Evolutionary conservation across 2,329 filamentous ascomycete species (phyloP).

Genomic region (Ciborinia camelliae): DNA sequence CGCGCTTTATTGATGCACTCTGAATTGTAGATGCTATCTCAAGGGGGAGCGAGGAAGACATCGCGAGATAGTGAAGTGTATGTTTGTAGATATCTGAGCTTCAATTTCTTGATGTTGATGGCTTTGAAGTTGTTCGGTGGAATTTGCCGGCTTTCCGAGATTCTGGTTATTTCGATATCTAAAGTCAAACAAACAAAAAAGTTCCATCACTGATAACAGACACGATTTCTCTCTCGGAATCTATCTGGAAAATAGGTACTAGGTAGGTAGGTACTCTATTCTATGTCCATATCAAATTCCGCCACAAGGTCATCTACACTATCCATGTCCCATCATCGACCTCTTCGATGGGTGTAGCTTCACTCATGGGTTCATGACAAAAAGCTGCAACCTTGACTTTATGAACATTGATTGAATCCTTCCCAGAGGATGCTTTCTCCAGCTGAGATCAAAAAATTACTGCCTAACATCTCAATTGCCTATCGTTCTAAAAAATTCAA

Average conservation of each 20-base stretch:
- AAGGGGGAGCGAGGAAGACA: constrained; percentile 45
- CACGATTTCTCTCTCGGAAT: not conserved
- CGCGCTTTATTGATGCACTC: constrained; percentile 69
- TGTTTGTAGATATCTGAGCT: constrained; percentile 7
- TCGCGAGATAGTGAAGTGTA: constrained; percentile 21
- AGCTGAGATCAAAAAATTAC: not conserved
- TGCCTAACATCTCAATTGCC: not conserved
- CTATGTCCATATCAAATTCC: not conserved
- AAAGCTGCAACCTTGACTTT: not conserved
- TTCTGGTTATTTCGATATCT: not conserved
- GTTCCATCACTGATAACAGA: not conserved
- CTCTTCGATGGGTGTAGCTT: not conserved
- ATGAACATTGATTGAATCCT: not conserved
- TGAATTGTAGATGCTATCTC: constrained; percentile 79
- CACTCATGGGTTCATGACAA: not conserved
- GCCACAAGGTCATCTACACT: not conserved
- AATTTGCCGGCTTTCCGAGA: constrained; percentile 1
- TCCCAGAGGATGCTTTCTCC: not conserved
- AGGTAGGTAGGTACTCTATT: not conserved
- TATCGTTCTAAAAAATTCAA: not conserved
- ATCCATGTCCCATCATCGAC: not conserved
- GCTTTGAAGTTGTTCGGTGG: constrained; percentile 6
- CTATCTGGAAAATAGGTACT: no score
- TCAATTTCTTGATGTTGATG: not conserved
- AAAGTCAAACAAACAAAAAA: not conserved